Evolutionary conservation across 2,329 filamentous ascomycete genomes (phyloP).

Genomic region (Fonsecaea multimorphosa): DNA sequence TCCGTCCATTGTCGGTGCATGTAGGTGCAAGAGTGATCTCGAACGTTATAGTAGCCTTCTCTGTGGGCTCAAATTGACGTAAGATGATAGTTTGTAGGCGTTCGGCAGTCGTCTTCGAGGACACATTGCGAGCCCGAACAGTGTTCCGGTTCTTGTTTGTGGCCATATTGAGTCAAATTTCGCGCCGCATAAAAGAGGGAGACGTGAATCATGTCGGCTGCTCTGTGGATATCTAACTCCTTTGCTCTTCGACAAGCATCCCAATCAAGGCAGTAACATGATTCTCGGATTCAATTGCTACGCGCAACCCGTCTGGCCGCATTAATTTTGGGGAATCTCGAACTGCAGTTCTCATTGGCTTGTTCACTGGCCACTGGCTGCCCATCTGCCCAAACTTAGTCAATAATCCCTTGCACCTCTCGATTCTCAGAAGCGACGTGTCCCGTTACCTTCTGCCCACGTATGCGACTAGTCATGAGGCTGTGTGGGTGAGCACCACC

Average conservation of each 20-base stretch:
- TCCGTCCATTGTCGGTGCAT: conserved; percentile 3
- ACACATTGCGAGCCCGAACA: neutral
- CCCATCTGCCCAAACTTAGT: neutral
- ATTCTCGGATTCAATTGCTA: neutral
- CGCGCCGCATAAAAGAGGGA: neutral
- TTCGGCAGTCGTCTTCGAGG: neutral
- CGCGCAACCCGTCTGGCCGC: neutral
- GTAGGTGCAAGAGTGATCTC: neutral
- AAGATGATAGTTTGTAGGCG: neutral
- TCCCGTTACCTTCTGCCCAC: neutral
- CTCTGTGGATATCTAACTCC: neutral
- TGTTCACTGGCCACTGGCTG: neutral
- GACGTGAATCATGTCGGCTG: neutral
- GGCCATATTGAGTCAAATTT: neutral
- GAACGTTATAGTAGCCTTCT: neutral
- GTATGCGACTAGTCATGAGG: conserved; percentile 8
- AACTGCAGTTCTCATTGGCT: neutral
- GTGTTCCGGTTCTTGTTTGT: conserved; percentile 4
- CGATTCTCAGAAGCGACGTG: neutral
- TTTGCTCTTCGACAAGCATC: neutral
- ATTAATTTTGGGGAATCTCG: neutral
- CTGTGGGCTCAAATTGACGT: neutral
- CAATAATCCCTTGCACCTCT: neutral
- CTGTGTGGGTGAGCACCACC: neutral
- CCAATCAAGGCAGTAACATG: neutral